phyloP scores from a whole-genome alignment of 306 rosid genomes.

The Sicyos edulis region DNA sequence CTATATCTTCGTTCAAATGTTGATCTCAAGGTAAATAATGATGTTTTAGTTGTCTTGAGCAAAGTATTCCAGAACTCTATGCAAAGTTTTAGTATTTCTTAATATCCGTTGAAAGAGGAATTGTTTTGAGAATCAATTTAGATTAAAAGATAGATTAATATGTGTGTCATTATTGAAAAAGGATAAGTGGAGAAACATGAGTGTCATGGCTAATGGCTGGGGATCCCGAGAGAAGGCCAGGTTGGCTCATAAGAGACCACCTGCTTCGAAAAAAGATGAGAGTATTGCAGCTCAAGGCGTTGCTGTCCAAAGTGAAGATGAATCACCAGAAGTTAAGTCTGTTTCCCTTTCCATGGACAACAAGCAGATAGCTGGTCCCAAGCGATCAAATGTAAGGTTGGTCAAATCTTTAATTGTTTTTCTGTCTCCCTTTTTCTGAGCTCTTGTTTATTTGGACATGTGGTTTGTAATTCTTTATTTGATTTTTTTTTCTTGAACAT shows the following conservation, averaged over 20 bases:
- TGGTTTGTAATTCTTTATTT: not conserved
- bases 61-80: not conserved
- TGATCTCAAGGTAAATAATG: conserved; percentile 72
- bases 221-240: conserved; percentile 77
- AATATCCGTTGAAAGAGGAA: not conserved
- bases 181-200: conserved; percentile 99
- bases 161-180: conserved; percentile 24
- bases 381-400: conserved; percentile 69
- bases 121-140: not conserved
- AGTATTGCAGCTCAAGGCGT: conserved; percentile 29
- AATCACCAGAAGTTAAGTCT: conserved; percentile 49
- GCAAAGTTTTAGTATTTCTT: no score
- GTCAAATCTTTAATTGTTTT: conserved; percentile 16
- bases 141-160: not conserved
- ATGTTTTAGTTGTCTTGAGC: not conserved
- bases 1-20: conserved; percentile 86
- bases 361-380: conserved; percentile 47
- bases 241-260: conserved; percentile 54
- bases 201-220: conserved; percentile 95
- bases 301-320: conserved; percentile 73
- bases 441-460: not conserved
- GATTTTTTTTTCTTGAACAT: not conserved
- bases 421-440: not conserved
- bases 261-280: conserved; percentile 60
- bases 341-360: conserved; percentile 49